Evolutionary conservation across 2,329 filamentous ascomycete species (phyloP).

Genomic region (Tolypocladium nubicola): DNA sequence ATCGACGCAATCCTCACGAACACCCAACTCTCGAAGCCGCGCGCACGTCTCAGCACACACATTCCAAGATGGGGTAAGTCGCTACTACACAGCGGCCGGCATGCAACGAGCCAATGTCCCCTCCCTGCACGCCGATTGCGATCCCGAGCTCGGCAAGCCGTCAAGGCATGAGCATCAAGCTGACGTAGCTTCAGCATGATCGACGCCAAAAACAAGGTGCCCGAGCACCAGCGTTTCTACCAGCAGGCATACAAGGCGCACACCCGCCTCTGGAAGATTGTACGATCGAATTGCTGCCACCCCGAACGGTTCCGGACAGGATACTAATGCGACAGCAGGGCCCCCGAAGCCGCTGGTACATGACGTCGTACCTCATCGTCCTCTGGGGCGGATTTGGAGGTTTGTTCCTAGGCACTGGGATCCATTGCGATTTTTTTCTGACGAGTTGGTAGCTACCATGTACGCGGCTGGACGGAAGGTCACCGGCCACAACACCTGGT

Average conservation of each 20-base stretch:
- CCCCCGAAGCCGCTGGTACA: conserved; percentile 52
- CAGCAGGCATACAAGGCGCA: conserved; percentile 61
- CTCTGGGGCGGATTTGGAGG: conserved; percentile 53
- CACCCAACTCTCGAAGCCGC: conserved; percentile 10
- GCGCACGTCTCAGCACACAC: conserved; percentile 12
- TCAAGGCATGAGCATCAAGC: conserved; percentile 10
- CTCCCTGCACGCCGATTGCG: not conserved
- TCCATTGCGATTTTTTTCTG: conserved; percentile 6
- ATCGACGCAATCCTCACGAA: conserved; percentile 13
- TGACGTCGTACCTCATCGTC: conserved; percentile 58
- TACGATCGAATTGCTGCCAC: conserved; percentile 32
- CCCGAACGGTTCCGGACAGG: not conserved
- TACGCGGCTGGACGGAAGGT: conserved; percentile 68
- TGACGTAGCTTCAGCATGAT: conserved; percentile 37
- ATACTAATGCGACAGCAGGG: conserved; percentile 32
- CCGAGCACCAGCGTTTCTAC: conserved; percentile 63
- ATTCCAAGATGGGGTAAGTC: conserved; percentile 31
- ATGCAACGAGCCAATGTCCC: not conserved
- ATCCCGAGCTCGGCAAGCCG: conserved; percentile 3
- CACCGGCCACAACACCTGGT: conserved; percentile 72
- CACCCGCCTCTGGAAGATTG: conserved; percentile 68
- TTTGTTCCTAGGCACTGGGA: conserved; percentile 28
- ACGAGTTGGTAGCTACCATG: conserved; percentile 35
- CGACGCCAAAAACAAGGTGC: conserved; percentile 68
- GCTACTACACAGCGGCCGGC: not conserved